Evolutionary conservation across 2,329 filamentous ascomycete genomes (phyloP).

Genomic region (Lachnellula subtilissima): DNA sequence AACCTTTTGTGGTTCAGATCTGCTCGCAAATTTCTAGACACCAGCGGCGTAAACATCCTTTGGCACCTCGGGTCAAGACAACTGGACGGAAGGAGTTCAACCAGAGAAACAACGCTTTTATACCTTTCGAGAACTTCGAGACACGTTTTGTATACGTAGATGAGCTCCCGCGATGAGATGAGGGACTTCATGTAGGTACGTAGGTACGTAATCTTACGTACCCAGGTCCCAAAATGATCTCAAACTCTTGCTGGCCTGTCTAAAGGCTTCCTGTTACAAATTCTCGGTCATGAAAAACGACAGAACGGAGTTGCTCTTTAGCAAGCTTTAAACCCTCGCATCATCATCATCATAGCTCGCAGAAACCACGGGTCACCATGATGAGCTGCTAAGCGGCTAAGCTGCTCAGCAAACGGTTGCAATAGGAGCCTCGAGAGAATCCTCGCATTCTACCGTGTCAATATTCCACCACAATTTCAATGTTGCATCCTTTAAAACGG

Average conservation of each 20-base stretch:
- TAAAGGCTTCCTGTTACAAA: slow-evolving; percentile 82
- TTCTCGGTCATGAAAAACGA: slow-evolving; percentile 86
- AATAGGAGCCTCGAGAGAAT: slow-evolving; percentile 4
- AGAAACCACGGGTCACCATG: slow-evolving; percentile 72
- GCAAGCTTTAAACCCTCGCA: slow-evolving; percentile 63
- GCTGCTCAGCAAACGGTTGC: not conserved
- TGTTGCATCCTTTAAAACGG: slow-evolving; percentile 4
- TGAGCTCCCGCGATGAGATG: not conserved
- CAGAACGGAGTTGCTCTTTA: slow-evolving; percentile 94
- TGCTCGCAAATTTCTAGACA: slow-evolving; percentile 68
- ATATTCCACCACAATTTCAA: slow-evolving; percentile 8
- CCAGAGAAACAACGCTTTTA: slow-evolving; percentile 53
- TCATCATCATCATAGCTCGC: slow-evolving; percentile 87
- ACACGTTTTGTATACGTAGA: not conserved
- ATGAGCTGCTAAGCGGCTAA: not conserved
- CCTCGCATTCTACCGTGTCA: not conserved
- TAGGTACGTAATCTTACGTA: no score
- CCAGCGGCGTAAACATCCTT: slow-evolving; percentile 94
- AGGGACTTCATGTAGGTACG: slow-evolving; percentile 27
- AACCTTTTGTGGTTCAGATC: slow-evolving; percentile 64
- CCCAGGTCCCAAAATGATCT: slow-evolving; percentile 72
- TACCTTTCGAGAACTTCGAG: not conserved
- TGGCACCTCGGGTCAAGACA: slow-evolving; percentile 89
- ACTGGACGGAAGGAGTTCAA: slow-evolving; percentile 87
- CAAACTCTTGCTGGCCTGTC: slow-evolving; percentile 94